Evolutionary conservation across 345 rosid genomes (phyloP), one percentile per base, ranked within the genome.

Genomic region (Leavenworthia alabamica): DNA sequence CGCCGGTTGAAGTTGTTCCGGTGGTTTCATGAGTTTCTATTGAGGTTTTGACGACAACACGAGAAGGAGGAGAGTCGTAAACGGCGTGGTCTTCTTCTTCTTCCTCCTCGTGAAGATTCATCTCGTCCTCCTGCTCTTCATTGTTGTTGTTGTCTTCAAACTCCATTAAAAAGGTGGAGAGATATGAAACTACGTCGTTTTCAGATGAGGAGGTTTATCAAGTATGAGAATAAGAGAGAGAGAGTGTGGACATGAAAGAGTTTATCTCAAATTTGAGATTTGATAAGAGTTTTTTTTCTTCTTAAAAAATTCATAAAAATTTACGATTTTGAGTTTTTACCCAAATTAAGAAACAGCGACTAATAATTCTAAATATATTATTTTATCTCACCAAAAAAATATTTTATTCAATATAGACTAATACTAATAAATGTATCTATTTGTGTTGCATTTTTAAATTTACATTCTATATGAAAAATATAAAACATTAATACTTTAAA

Each of bases 51-150:
- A 36, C 17, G 35, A 59, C 15, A 8, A 60, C 15, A n/a, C 71
- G 57, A 31, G 70, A 37, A 2, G 47, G 68, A 61, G 62, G 73
- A 22, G 85, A 73, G 67, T 78, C 81, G 37, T 66, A 85, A 67
- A 79, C 63, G 56, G 75, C 64, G 19, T 71, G 70, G 12, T 63
- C 60, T 0, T 75, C 88, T 9, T 60, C 73, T 51, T 49, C 73
- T 51, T 49, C 82, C 35, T 68, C 73, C 13, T 60, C 52, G 27
- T 55, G 73, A 24, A 79, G 32, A 44, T 73, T 82, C 79, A 79
- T 79, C 66, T 80, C 90, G 16, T 80, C 90, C 15, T 82, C 90
- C 54, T 79, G 83, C 72, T 83, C 85, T 8, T 81, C 83, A 40
- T 81, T 78, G 66, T 84, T 78, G 73, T 78, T 86, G 83, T 82